Base-by-base conservation (phyloP, 495 filamentous ascomycete genomes). In the Penicillium atrosanguineum region DNA sequence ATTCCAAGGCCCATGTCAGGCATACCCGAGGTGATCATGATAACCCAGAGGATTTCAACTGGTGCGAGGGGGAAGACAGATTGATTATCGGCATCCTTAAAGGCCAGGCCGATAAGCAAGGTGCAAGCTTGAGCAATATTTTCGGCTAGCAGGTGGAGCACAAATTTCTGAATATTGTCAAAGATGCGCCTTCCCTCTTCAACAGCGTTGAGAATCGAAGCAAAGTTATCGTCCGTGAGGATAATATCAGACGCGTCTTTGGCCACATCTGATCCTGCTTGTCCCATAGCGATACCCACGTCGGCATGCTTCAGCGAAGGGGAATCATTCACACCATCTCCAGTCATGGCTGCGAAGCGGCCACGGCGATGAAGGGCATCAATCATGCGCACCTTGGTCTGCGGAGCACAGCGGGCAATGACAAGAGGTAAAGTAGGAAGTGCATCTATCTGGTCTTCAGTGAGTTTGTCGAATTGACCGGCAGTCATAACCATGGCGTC, bases 271-370 rank as follows among this genome's bases (percentile, higher is more conserved):
- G 87, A 90, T 48, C 88, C 81, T 79, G 86, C 87, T 29, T 80
- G 70, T 74, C 90, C 89, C 71, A 94, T 88, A 62, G 89, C 88
- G 74, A 94, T 91, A 81, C 65, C 63, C 50, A 72, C 66, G 77
- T 95, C 89, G 41, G 90, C 89, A 75, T 92, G 90, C 80, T 92
- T 93, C 48, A 95, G 79, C 38, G 89, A 91, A 45, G 90, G 90
- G 52, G 88, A 90, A 74, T 95, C 90, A 74, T 95, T 95, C 69
- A 93, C 90, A 83, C 90, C 90, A 62, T 95, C 90, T 81, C 90
- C 90, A 75, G 90, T 95, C 85, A 95, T 94, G 67, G 89, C 90
- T 74, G 90, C 88, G 48, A 91, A 83, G 74, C 89, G 87, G 57
- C 89, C 88, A 49, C 87, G 79, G 31, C 86, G 79, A 49, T 86